phyloP scores from a whole-genome alignment of 345 rosid species.

The Hibiscus syriacus region DNA sequence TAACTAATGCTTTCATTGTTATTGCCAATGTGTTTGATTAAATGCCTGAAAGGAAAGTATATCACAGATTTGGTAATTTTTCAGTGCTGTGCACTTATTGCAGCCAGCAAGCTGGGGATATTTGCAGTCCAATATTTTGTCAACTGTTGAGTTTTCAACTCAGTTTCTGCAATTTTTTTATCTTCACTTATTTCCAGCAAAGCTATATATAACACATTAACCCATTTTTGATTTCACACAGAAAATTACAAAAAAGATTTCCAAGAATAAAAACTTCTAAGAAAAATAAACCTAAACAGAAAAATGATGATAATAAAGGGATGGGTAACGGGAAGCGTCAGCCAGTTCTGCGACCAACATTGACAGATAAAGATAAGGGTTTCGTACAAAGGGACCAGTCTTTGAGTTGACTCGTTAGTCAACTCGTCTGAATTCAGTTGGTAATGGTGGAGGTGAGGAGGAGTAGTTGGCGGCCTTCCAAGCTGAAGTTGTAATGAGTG shows the following conservation, averaged over 20 bases:
- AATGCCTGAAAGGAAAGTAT: not conserved
- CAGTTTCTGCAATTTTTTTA: not conserved
- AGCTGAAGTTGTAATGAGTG: conserved; percentile 80
- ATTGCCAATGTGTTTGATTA: not conserved
- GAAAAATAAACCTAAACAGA: conserved; percentile 3
- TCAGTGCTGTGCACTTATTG: not conserved
- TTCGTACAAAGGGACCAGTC: not conserved
- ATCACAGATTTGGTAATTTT: conserved; percentile 5
- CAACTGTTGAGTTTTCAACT: not conserved
- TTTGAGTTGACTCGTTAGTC: conserved; percentile 22
- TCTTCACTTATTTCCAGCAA: conserved; percentile 7
- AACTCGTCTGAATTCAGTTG: not conserved
- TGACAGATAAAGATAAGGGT: conserved; percentile 13
- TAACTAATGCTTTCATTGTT: not conserved
- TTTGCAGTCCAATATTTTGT: not conserved
- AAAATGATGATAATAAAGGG: not conserved
- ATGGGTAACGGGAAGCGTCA: conserved; percentile 16
- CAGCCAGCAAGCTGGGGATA: not conserved
- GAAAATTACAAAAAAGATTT: conserved; percentile 14
- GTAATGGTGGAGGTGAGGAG: not conserved
- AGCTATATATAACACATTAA: conserved; percentile 12
- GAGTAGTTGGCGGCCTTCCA: conserved; percentile 38
- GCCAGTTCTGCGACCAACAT: conserved; percentile 25
- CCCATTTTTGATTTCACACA: conserved; percentile 11
- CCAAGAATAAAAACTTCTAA: not conserved